Evolutionary conservation across 495 filamentous ascomycete genomes (phyloP).

Genomic region (Cetradonia linearis): DNA sequence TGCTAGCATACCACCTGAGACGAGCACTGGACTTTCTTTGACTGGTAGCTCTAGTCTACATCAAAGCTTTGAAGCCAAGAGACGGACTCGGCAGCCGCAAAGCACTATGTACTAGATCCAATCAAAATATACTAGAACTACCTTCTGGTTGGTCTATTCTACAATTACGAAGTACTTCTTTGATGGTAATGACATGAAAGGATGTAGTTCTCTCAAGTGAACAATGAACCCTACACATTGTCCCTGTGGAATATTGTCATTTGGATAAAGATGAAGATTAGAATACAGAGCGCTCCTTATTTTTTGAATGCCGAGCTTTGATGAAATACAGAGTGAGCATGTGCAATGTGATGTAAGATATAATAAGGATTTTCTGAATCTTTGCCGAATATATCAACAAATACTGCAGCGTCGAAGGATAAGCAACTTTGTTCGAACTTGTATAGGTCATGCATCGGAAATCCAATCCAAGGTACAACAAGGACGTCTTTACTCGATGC

Average conservation of each 20-base stretch:
- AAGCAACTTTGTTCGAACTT: background rate
- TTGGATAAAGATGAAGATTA: too few relatives aligned
- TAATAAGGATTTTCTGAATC: background rate
- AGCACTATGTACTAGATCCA: background rate
- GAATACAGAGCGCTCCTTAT: too few relatives aligned
- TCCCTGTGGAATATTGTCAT: too few relatives aligned
- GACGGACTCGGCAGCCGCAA: background rate
- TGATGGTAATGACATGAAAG: too few relatives aligned
- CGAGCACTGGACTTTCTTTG: background rate
- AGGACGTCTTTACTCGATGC: too few relatives aligned
- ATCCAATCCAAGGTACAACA: background rate
- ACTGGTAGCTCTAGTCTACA: background rate
- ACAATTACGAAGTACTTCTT: too few relatives aligned
- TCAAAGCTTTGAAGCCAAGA: background rate
- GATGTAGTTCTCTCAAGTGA: too few relatives aligned
- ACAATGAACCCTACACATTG: too few relatives aligned
- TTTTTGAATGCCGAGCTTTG: too few relatives aligned
- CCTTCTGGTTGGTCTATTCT: too few relatives aligned
- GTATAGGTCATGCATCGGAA: background rate
- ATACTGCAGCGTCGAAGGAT: background rate
- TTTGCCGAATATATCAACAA: background rate
- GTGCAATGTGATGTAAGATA: background rate
- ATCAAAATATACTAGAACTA: too few relatives aligned
- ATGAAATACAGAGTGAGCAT: background rate
- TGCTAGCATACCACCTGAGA: background rate